Base-by-base conservation (phyloP, 768 basidiomycete genomes). In the Leucocoprinus birnbaumii region DNA sequence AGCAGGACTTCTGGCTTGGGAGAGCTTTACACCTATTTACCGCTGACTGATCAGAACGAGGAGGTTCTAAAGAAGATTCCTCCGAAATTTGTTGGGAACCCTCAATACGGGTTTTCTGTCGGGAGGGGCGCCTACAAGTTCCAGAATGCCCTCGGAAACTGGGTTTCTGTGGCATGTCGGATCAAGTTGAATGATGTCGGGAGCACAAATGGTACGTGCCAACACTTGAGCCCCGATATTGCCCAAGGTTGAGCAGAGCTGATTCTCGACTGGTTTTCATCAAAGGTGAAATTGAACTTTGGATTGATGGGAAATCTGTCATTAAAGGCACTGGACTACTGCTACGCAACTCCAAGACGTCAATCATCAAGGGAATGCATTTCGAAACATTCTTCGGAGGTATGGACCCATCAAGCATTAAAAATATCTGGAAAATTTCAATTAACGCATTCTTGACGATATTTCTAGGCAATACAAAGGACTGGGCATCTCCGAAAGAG, bases 371-470 rank as follows among this genome's bases (percentile, higher is more conserved):
- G 53, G 89, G 89, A 7, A 80, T 86, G 65, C 87, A 87, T 65
- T 81, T 87, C 48, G 82, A 89, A 66, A 89, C 88, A 0, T 91
- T 90, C 73, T 91, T 91, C 58, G 88, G 87, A 42, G 87, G 85
- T 83, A 60, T 51, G 72, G 62, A n/a, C 31, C 31, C 19, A 6
- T 46, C 16, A 18, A 24, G 22, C 19, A 47, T 19, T 45, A 24
- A 26, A 43, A 41, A 10, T 34, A 43, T 2, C 38, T n/a, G n/a
- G n/a, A n/a, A n/a, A n/a, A 43, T 24, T 25, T 10, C 21, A 26
- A 8, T 47, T 16, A 38, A 24, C 16, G 47, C n/a, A n/a, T 55
- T 7, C n/a, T 48, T 16, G 6, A 1, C n/a, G 2, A 26, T 21
- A 19, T 16, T 21, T 48, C 11, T 57, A 83, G 85, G 85, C 7